A percentile compares a stretch with the other conserved stretches of the same genome.
These are phyloP conservation scores for Williopsis jadinii DNA, from an alignment of 1,139 yeast species.

Conservation along the genomic window DNA sequence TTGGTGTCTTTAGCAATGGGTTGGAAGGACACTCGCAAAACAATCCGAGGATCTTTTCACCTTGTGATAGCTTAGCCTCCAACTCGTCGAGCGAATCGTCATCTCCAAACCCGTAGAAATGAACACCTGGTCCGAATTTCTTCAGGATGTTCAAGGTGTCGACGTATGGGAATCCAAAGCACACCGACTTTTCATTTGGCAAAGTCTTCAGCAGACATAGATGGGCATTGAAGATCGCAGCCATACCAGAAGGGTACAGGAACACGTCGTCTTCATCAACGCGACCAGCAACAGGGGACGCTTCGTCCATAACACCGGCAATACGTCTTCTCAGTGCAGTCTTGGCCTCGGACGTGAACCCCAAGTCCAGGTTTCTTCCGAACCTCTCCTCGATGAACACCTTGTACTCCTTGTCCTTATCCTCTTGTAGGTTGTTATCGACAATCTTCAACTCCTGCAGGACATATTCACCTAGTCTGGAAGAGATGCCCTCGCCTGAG, in stretches of 20 bases:
- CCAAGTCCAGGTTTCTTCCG: conserved; percentile 80
- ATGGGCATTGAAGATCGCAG: conserved; percentile 81
- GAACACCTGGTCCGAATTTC: conserved; percentile 86
- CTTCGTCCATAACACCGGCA: conserved; percentile 54
- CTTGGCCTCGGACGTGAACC: conserved; percentile 72
- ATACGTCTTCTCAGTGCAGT: conserved; percentile 67
- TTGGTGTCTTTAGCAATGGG: conserved; percentile 81
- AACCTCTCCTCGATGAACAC: conserved; percentile 81
- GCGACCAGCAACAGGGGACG: conserved; percentile 13
- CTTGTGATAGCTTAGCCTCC: conserved; percentile 51
- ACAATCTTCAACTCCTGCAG: conserved; percentile 50
- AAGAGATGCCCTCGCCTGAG: conserved; percentile 90
- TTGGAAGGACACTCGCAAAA: conserved; percentile 94
- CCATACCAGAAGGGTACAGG: conserved; percentile 89
- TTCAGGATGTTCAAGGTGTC: conserved; percentile 81
- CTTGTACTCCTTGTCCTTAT: conserved; percentile 44
- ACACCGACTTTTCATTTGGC: conserved; percentile 62
- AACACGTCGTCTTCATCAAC: conserved; percentile 50
- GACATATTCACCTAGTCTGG: conserved; percentile 82
- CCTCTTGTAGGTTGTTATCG: conserved; percentile 19
- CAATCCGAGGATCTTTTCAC: conserved; percentile 57
- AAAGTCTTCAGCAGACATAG: conserved; percentile 43
- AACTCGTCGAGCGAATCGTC: conserved; percentile 61
- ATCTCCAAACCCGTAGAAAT: conserved; percentile 81
- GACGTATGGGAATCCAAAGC: conserved; percentile 93